Evolutionary conservation across 1,284 basidiomycete genomes (phyloP), one percentile per base, ranked within the genome.

Genomic region (Omphalotus olearius): DNA sequence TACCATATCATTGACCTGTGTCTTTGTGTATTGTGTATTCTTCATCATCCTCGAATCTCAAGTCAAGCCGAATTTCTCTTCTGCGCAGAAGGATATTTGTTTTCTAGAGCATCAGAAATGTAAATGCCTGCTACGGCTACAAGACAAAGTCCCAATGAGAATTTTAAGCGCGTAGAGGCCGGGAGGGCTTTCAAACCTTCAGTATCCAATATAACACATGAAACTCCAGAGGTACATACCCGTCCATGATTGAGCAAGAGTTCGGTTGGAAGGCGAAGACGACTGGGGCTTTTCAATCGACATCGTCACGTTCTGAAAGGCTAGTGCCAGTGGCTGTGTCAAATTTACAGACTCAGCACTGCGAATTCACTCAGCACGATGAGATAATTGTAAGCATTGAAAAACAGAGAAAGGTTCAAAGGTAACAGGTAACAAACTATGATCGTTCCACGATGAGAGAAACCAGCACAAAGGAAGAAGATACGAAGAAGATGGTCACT

Each of bases 91-190:
- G 51, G 45, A 6, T 47, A 42, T n/a, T 43, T 45, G 16, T 52
- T 52, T 18, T 52, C 51, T 30, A 52, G 35, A n/a, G 42, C 18
- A 63, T 85, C 74, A 44, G 84, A 84, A 36, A 78, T 58, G 50
- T 72, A 64, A 10, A 86, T 62, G 7, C 85, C 84, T 11, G 66
- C 66, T 6, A 66, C 64, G 7, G 78, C 82, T 37, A 84, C 62
- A 1, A 71, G 67, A 50, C 79, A 83, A 36, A 80, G 60, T 1
- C 69, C 77, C 46, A 84, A 66, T 7, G 83, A 84, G 42, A 86
- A 61, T 47, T 67, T 69, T n/a, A 85, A 69, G 25, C 84, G 78
- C 23, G 82, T 82, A 40, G 71, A 69, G 6, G 83, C 67, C 18
- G 85, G 81, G 33, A 87, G 70, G 20, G 75, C 84, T 86, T 35